Conservation (phyloP, 306 rosid genomes). For the Corylus americana region DNA sequence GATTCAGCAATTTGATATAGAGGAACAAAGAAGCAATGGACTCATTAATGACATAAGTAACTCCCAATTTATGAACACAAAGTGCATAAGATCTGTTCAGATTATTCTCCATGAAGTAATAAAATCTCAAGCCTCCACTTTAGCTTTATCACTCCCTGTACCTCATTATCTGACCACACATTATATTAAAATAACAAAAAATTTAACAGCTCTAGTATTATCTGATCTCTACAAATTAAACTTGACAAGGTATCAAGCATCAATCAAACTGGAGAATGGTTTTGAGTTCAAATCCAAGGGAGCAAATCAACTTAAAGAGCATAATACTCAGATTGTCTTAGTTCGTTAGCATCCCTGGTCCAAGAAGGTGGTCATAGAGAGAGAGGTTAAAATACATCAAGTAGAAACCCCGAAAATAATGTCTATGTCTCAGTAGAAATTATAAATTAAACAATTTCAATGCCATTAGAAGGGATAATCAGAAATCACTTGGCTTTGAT, state of each 20-base stretch:
- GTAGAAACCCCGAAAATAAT: not conserved
- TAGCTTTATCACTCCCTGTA: too few relatives aligned
- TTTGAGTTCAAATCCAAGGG: not conserved
- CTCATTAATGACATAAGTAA: not conserved
- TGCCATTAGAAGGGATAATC: not conserved
- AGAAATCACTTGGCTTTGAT: not conserved
- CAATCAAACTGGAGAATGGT: not conserved
- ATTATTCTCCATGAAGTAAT: too few relatives aligned
- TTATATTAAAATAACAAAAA: too few relatives aligned
- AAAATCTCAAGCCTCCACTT: too few relatives aligned
- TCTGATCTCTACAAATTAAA: not conserved
- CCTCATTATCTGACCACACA: too few relatives aligned
- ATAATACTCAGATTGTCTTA: not conserved
- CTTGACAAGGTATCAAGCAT: not conserved
- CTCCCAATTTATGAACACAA: too few relatives aligned
- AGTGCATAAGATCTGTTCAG: too few relatives aligned
- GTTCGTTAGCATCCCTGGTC: not conserved
- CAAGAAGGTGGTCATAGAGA: not conserved
- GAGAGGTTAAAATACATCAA: not conserved
- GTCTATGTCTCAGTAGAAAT: not conserved
- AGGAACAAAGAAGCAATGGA: not conserved
- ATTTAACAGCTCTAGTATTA: too few relatives aligned
- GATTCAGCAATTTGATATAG: not conserved
- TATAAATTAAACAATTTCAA: not conserved
- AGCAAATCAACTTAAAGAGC: not conserved